Percentiles rank a stretch among this genome's conserved stretches.
phyloP scores from a whole-genome alignment of 2,329 filamentous ascomycete species.

The Drechslerella stenobrocha region DNA sequence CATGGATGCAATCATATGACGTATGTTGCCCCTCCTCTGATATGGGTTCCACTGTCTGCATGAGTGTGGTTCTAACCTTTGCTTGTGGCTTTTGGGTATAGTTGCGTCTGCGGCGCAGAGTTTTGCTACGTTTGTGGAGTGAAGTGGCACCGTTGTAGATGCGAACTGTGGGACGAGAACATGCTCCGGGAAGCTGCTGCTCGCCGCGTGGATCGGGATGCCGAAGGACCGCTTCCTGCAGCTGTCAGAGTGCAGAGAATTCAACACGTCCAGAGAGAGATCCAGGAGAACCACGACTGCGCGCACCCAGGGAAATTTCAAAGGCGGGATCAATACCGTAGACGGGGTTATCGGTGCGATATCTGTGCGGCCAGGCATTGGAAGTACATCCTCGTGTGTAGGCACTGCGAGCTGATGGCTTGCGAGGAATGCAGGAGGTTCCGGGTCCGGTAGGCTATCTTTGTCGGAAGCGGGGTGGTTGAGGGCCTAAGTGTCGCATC shows the following conservation, averaged over 20 bases:
- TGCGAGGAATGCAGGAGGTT: slow-evolving; percentile 38
- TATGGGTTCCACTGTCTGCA: too few species aligned
- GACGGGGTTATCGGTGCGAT: slow-evolving; percentile 16
- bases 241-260: slow-evolving; percentile 13
- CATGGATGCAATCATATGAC: slow-evolving; percentile 39
- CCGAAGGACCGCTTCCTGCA: slow-evolving; percentile 1
- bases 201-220: slow-evolving; percentile 20
- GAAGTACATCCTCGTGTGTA: slow-evolving; percentile 31
- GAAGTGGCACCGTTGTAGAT: slow-evolving; percentile 19
- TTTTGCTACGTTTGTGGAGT: slow-evolving; percentile 37
- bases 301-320: slow-evolving; percentile 16
- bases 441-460: slow-evolving; percentile 6
- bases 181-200: slow-evolving; percentile 13
- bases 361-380: slow-evolving; percentile 15
- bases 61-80: too few species aligned
- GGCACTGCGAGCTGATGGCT: slow-evolving; percentile 16
- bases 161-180: slow-evolving; percentile 13
- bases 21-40: slow-evolving; percentile 17
- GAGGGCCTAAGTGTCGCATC: too few species aligned
- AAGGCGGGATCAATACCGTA: slow-evolving; percentile 8
- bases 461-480: background rate
- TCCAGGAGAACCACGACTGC: slow-evolving; percentile 18
- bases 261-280: slow-evolving; percentile 7
- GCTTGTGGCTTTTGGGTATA: background rate
- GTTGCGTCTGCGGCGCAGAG: slow-evolving; percentile 32